These are phyloP conservation scores for Zymoseptoria tritici DNA, from an alignment of 2,329 filamentous ascomycete genomes.

Conservation along the genomic window DNA sequence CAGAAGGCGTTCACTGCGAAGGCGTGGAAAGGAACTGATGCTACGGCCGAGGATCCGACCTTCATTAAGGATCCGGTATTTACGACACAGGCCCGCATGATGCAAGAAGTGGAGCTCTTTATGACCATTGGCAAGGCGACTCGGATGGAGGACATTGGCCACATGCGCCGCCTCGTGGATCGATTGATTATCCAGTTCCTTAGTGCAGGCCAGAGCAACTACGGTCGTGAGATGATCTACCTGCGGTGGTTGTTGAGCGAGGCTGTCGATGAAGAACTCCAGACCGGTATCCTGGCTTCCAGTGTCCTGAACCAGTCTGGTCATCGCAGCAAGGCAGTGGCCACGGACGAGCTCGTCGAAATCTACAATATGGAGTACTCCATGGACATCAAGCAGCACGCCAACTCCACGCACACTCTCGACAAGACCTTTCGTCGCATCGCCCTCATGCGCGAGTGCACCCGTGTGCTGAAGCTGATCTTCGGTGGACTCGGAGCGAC, in stretches of 20 bases:
- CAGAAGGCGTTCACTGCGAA: background rate
- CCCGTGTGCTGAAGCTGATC: background rate
- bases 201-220: background rate
- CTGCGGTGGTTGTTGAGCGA: background rate
- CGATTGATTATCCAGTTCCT: background rate
- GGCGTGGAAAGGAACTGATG: background rate
- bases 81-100: background rate
- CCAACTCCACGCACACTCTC: background rate
- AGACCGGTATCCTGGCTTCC: background rate
- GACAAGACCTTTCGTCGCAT: background rate
- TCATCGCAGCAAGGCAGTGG: background rate
- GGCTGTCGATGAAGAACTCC: background rate
- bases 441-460: background rate
- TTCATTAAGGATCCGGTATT: background rate
- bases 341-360: background rate
- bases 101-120: background rate
- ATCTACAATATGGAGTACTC: constrained; percentile 1
- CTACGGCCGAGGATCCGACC: background rate
- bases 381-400: background rate
- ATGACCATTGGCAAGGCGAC: background rate
- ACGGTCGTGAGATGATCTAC: background rate
- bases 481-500: background rate
- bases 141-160: background rate
- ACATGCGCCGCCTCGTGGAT: background rate
- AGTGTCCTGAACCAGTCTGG: background rate